Evolutionary conservation across 352 stramenopile genomes (phyloP), one percentile per base, ranked within the genome.

Genomic region (Halophytophthora polymorphica): DNA sequence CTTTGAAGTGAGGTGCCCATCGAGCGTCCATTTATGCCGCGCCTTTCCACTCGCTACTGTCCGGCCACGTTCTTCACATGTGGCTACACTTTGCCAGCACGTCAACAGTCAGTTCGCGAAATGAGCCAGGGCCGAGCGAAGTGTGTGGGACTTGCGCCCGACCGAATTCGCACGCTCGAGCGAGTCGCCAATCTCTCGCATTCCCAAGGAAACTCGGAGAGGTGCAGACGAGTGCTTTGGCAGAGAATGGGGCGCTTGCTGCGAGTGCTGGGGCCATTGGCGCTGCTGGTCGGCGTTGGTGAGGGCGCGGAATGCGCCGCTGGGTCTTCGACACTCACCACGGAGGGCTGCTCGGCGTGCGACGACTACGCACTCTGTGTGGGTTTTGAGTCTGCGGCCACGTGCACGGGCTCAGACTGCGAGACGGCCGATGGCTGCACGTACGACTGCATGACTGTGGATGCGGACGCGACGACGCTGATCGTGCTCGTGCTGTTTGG

Each of bases 401-500:
- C 53, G 21, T 70, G 61, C 41, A 63, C 61, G 29, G 51, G 61
- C 3, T 70, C 61, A 33, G 56, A 44, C 7, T 70, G 57, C 33
- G 56, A 63, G 47, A 65, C 58, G 34, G 47, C 66, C 14, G 56
- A 52, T 25, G 57, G 58, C 47, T 70, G 61, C 61, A 66, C 61
- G 10, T 70, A 60, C 40, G 39, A 63, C 21, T 70, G 61, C 33
- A 50, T 63, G 36, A 44, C 31, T 7, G 47, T 65, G 6, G 50
- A 70, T 22, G 43, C 43, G 33, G 64, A 65, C 34, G 29, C 60
- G 18, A 59, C 58, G 12, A 57, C 34, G 15, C 21, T 63, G 34
- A 43, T 51, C 3, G 37, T 74, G 17, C 45, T 71, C 5, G 52
- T 74, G 31, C 37, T 46, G 1, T 74, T 74, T 22, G 65, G 61